Conservation (phyloP, 106 monocot genomes). For the Triglochin maritima region DNA sequence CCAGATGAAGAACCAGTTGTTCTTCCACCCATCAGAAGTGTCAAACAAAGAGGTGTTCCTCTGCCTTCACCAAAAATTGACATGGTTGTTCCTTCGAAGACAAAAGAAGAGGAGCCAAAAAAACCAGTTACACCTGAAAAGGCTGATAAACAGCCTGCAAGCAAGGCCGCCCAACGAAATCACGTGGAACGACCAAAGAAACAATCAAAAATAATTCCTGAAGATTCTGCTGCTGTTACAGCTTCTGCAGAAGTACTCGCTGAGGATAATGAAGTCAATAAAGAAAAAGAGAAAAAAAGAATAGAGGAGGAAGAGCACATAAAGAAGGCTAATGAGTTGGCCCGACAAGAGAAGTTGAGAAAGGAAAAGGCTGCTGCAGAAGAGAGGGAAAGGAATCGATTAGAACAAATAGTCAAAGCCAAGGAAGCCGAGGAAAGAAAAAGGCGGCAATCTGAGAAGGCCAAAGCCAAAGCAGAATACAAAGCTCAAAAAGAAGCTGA, state of each 20-base stretch:
- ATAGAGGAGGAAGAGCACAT: conserved; percentile 29
- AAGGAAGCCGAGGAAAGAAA: conserved; percentile 90
- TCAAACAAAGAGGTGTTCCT: background rate
- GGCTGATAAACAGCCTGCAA: conserved; percentile 11
- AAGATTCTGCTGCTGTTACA: background rate
- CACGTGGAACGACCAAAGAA: conserved; percentile 24
- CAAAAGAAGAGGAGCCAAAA: conserved; percentile 2
- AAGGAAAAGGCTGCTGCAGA: conserved; percentile 42
- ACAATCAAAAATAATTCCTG: conserved; percentile 4
- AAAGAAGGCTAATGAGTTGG: conserved; percentile 27
- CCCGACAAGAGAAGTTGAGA: conserved; percentile 33
- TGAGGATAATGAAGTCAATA: conserved; percentile 20
- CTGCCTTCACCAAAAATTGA: conserved; percentile 5
- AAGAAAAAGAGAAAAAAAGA: conserved; percentile 6
- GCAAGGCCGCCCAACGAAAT: conserved; percentile 6
- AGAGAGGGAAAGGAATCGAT: conserved; percentile 42
- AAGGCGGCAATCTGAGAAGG: conserved; percentile 52
- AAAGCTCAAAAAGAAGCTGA: conserved; percentile 71
- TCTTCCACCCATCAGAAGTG: background rate
- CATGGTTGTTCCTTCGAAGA: conserved; percentile 1
- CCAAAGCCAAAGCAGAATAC: conserved; percentile 54
- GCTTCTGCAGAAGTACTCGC: conserved; percentile 10
- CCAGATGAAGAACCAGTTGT: background rate
- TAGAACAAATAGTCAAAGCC: conserved; percentile 85
- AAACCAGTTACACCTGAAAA: background rate